phyloP scores from a whole-genome alignment of 208 protist species.

The Acanthamoeba sp. region DNA sequence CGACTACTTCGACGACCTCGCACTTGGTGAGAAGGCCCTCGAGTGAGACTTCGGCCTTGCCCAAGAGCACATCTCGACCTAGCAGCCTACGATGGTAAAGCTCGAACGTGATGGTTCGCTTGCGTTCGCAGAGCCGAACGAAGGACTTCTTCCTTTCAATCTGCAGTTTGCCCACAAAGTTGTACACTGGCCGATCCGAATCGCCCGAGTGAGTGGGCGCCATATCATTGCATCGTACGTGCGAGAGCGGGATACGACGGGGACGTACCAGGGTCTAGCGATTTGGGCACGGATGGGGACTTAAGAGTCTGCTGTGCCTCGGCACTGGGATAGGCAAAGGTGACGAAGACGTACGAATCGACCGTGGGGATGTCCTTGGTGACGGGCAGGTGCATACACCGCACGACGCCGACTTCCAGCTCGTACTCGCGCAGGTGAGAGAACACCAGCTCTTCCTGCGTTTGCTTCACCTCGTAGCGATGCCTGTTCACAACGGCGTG shows the following conservation, averaged over 20 bases:
- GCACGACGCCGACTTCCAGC: slow-evolving; percentile 40
- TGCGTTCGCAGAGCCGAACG: slow-evolving; percentile 40
- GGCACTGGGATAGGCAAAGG: slow-evolving; percentile 16
- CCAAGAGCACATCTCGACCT: background rate
- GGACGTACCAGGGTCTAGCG: slow-evolving; percentile 22
- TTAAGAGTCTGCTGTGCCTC: background rate
- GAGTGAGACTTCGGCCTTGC: slow-evolving; percentile 17
- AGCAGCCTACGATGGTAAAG: slow-evolving; percentile 30
- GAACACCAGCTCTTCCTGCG: slow-evolving; percentile 1
- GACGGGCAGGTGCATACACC: background rate
- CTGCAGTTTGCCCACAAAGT: background rate
- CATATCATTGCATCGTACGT: too few relatives aligned
- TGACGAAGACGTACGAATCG: slow-evolving; percentile 27
- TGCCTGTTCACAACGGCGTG: background rate
- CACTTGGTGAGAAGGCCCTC: slow-evolving; percentile 40
- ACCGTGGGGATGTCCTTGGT: background rate
- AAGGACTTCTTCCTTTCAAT: slow-evolving; percentile 71
- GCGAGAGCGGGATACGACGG: background rate
- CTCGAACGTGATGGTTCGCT: slow-evolving; percentile 34
- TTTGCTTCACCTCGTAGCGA: slow-evolving; percentile 30
- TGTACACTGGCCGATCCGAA: slow-evolving; percentile 9
- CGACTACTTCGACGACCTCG: background rate
- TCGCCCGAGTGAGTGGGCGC: too few relatives aligned
- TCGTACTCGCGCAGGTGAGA: slow-evolving; percentile 30
- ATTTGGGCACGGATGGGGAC: background rate